Evolutionary conservation across 495 filamentous ascomycete genomes (phyloP), one percentile per base, ranked within the genome.

Genomic region (Parachaetomium inaequale): DNA sequence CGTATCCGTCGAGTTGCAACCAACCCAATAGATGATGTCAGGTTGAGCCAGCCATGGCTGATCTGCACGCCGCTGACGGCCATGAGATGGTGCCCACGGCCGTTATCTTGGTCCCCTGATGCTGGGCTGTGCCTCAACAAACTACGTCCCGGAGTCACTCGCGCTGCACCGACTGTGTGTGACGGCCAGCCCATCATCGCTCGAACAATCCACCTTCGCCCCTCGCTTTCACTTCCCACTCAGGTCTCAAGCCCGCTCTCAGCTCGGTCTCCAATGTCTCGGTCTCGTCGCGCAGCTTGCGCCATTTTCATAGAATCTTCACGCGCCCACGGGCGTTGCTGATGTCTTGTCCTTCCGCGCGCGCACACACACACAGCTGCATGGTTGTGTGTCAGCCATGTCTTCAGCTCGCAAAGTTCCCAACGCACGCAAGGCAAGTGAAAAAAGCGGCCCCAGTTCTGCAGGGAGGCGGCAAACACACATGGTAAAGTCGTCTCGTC

Each of bases 201-300:
- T n/a, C n/a, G n/a, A n/a, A n/a, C n/a, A n/a, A 21, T 21, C 15
- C 4, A 3, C 7, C 23, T 59, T 7, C 15, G 3, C 17, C 43
- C 21, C 32, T 45, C 40, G 28, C 32, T 28, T 26, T 17, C 50
- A 32, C 5, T 40, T 32, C 7, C 52, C 32, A 28, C 8, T 32
- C 52, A 19, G 19, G 52, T 40, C 34, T 25, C 38, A 32, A 17
- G 2, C 21, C 26, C 38, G 6, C 38, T 3, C 17, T 40, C 53
- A 43, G 53, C 54, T 45, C 34, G 26, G 54, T 56, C 21, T 7
- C 38, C 36, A 45, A 56, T 56, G 54, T 56, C 54, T 56, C 54
- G 54, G 26, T 31, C 14, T 40, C 32, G 54, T 31, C 15, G 19
- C 50, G n/a, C 29, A 36, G n/a, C 29, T 14, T 3, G 23, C 50